Conservation (phyloP, 139 green algal species). For the Dunaliella primolecta region DNA sequence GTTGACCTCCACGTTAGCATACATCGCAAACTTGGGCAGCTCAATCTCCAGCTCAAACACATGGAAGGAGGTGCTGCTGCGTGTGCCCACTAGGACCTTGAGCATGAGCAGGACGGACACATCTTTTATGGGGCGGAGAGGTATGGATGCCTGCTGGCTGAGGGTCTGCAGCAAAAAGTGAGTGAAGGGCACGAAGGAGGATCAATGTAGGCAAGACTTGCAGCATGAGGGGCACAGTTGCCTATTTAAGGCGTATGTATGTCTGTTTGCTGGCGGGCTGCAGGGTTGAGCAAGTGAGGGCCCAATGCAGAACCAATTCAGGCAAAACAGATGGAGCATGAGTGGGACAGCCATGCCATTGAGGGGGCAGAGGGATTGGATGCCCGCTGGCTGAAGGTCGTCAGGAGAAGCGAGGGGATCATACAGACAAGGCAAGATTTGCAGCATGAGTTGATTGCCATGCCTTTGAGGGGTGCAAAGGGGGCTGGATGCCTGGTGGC, state of each 20-base stretch:
- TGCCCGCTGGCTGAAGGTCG: not conserved
- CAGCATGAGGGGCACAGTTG: conserved; percentile 51
- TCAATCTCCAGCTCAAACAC: conserved; percentile 72
- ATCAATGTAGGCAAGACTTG: conserved; percentile 48
- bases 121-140: conserved; percentile 50
- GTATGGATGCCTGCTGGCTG: conserved; percentile 33
- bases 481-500: not conserved
- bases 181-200: conserved; percentile 36
- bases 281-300: too few species aligned
- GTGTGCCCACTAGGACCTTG: conserved; percentile 56
- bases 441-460: too few species aligned
- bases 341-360: too few species aligned
- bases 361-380: too few species aligned
- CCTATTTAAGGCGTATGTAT: conserved; percentile 53
- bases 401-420: not conserved
- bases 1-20: conserved; percentile 40
- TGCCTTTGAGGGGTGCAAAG: not conserved
- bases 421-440: conserved; percentile 1
- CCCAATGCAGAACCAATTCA: too few species aligned
- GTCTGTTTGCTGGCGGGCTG: conserved; percentile 19
- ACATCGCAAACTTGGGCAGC: conserved; percentile 75
- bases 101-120: conserved; percentile 51
- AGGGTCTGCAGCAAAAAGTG: not conserved
- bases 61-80: conserved; percentile 45
- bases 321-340: not conserved